A percentile compares a stretch with the other conserved stretches of the same genome.
phyloP scores from a whole-genome alignment of 2,329 filamentous ascomycete species.

The Monosporascus sp. region DNA sequence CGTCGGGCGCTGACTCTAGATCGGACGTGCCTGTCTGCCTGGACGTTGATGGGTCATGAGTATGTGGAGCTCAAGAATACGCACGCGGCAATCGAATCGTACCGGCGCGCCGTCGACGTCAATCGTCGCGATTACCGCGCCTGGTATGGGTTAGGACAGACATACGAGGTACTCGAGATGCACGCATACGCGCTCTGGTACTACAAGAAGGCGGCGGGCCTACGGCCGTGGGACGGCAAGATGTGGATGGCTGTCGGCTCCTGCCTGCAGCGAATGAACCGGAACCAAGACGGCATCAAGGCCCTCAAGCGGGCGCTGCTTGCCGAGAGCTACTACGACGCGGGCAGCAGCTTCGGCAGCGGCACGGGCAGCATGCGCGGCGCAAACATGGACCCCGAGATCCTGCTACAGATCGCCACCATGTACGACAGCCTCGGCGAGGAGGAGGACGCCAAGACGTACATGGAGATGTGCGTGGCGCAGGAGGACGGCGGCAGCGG shows the following conservation, averaged over 20 bases:
- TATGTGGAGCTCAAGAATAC: slow-evolving; percentile 99
- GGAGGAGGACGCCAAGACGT: slow-evolving; percentile 75
- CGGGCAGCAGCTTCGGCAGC: slow-evolving; percentile 50
- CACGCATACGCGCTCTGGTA: slow-evolving; percentile 96
- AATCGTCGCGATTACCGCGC: slow-evolving; percentile 95
- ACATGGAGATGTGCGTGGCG: slow-evolving; percentile 93
- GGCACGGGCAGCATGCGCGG: slow-evolving; percentile 43
- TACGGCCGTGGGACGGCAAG: slow-evolving; percentile 94
- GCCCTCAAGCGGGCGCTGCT: slow-evolving; percentile 88
- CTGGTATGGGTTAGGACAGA: slow-evolving; percentile 96
- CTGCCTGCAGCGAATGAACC: slow-evolving; percentile 84
- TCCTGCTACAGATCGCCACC: slow-evolving; percentile 80
- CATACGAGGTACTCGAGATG: slow-evolving; percentile 97
- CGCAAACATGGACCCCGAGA: slow-evolving; percentile 76
- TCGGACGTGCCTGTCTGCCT: slow-evolving; percentile 84
- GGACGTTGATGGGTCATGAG: slow-evolving; percentile 98
- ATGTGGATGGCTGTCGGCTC: slow-evolving; percentile 98
- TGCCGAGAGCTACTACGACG: slow-evolving; percentile 80
- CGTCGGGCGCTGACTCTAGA: slow-evolving; percentile 86
- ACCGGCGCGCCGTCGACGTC: slow-evolving; percentile 89
- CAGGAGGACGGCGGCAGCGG: slow-evolving; percentile 72
- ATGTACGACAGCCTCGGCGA: slow-evolving; percentile 82
- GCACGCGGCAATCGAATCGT: slow-evolving; percentile 94
- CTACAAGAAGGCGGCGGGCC: slow-evolving; percentile 88
- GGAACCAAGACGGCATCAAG: slow-evolving; percentile 86